Percentiles rank a stretch among this genome's conserved stretches.
These are phyloP conservation scores for Aspergillus versicolor DNA, from an alignment of 2,329 filamentous ascomycete genomes.

Conservation along the genomic window DNA sequence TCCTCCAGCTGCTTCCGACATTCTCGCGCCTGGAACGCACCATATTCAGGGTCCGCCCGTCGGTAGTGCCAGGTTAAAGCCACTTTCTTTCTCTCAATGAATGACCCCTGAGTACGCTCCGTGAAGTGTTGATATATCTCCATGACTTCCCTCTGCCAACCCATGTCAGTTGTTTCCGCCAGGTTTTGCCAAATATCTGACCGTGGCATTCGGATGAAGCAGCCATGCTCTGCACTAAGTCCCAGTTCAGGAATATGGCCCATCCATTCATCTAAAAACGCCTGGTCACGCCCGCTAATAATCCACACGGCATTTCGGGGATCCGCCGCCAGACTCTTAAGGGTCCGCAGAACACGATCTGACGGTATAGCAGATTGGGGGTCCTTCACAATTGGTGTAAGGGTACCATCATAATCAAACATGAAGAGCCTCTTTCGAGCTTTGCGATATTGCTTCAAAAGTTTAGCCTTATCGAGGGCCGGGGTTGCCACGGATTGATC, in stretches of 20 bases:
- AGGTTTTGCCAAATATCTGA: conserved; percentile 82
- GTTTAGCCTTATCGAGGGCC: conserved; percentile 69
- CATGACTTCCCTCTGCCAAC: conserved; percentile 84
- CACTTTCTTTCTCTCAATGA: conserved; percentile 91
- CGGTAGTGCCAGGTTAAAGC: conserved; percentile 98
- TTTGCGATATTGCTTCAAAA: conserved; percentile 72
- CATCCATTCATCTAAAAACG: conserved; percentile 85
- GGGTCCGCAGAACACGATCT: conserved; percentile 73
- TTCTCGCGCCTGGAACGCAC: conserved; percentile 73
- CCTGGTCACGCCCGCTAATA: conserved; percentile 90
- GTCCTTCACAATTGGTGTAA: conserved; percentile 92
- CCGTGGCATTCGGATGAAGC: conserved; percentile 83
- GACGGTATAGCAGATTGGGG: conserved; percentile 87
- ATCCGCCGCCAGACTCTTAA: conserved; percentile 77
- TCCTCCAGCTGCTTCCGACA: conserved; percentile 79
- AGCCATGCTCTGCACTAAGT: conserved; percentile 96
- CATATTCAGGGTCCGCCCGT: conserved; percentile 81
- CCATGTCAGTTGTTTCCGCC: conserved; percentile 83
- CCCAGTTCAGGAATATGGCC: conserved; percentile 87
- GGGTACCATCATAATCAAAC: conserved; percentile 97
- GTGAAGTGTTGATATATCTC: conserved; percentile 85
- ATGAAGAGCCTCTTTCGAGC: conserved; percentile 85
- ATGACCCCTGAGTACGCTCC: conserved; percentile 81
- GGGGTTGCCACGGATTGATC: conserved; percentile 76
- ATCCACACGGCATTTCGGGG: conserved; percentile 93